Base-by-base conservation (phyloP, 768 basidiomycete genomes). In the Boletus huronensis region DNA sequence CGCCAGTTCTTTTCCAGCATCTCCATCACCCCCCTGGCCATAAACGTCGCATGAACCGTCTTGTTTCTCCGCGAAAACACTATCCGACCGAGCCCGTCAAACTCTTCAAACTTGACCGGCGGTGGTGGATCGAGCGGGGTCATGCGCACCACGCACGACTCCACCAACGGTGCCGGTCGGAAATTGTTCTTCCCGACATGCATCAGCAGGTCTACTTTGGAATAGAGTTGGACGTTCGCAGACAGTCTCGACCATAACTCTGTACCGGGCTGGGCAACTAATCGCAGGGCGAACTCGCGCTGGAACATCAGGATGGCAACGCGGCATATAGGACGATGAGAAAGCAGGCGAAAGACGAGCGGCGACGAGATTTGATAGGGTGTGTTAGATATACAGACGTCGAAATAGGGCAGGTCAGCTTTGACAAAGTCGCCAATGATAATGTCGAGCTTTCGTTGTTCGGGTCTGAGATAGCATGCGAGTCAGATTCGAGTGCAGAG, bases 261-360 rank as follows among this genome's bases (percentile, higher is more conserved):
- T 3, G 90, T 85, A 8, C 85, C 85, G 0, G 97, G 93, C 23
- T 82, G 78, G 4, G 96, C 96, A 39, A 90, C 85, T 11, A 99
- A 82, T 2, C 97, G 88, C 57, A 95, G 78, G 0, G 97, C 97
- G 65, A 99, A 99, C 72, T 99, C 97, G 52, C 94, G 88, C 74
- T 99, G 97, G 77, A 99, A 99, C 97, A 99, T 99, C 75, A 99
- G 89, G 58, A 99, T 93, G 32, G 93, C 92, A 53, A 90, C 84
- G 25, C 96, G 92, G 69, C 90, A 93, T 41, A 98, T 77, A 0
- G 97, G 97, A 2, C 97, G 89, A 64, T 98, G 94, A 3, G 97
- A 98, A 46, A 98, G 85, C 32, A 99, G 83, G 55, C 92, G 90
- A 80, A 99, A 99, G 52, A 98, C 88, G 47, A 99, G 87, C 6